Conservation (phyloP, 495 filamentous ascomycete species). For the Poronia punctata region DNA sequence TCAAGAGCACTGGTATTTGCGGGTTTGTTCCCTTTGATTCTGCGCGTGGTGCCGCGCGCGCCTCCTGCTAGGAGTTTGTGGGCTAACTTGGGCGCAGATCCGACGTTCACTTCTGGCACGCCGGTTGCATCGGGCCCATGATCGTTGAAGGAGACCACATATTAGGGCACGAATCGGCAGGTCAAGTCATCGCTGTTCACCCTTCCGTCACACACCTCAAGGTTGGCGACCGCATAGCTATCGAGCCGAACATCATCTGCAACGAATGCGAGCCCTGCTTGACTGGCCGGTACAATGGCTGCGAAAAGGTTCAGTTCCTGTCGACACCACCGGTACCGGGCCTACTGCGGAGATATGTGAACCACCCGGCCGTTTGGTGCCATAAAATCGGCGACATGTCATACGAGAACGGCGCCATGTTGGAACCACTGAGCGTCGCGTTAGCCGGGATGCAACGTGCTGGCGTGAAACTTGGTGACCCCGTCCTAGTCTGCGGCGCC, state of each 20-base stretch:
- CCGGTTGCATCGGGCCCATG: slow-evolving; percentile 90
- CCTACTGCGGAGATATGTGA: slow-evolving; percentile 86
- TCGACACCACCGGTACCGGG: slow-evolving; percentile 85
- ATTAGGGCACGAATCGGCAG: slow-evolving; percentile 88
- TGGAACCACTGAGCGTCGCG: slow-evolving; percentile 82
- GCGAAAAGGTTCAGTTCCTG: slow-evolving; percentile 74
- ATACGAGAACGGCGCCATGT: slow-evolving; percentile 78
- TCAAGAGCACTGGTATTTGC: slow-evolving; percentile 91
- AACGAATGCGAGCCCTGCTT: slow-evolving; percentile 82
- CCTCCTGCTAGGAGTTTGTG: slow-evolving; percentile 15
- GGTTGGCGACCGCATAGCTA: slow-evolving; percentile 78
- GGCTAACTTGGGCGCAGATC: slow-evolving; percentile 46
- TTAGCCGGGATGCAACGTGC: slow-evolving; percentile 78
- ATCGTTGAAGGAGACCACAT: slow-evolving; percentile 80
- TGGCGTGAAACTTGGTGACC: slow-evolving; percentile 70
- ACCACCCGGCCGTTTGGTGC: slow-evolving; percentile 86
- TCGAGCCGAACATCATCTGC: slow-evolving; percentile 90
- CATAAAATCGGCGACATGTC: slow-evolving; percentile 88
- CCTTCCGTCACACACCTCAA: slow-evolving; percentile 68
- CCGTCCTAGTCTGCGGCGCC: slow-evolving; percentile 79
- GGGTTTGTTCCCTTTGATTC: slow-evolving; percentile 60
- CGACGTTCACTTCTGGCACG: slow-evolving; percentile 94
- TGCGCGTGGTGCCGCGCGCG: too few relatives aligned
- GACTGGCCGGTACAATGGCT: slow-evolving; percentile 88
- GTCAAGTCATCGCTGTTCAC: slow-evolving; percentile 73